phyloP scores from a whole-genome alignment of 805 yeast genomes.

The Saturnispora silvae region DNA sequence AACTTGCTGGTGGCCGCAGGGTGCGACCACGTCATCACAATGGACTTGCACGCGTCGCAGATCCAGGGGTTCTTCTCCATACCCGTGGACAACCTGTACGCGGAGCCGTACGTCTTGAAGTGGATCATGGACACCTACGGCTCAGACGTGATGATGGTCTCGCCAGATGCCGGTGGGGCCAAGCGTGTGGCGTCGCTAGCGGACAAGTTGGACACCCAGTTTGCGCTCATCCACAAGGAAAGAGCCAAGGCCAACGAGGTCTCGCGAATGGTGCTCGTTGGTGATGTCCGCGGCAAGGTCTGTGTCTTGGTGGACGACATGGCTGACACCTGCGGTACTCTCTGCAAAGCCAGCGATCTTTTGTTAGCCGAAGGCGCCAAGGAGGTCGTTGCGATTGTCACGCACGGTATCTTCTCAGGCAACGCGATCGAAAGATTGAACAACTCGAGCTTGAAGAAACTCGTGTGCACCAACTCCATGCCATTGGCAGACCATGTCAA shows the following conservation, averaged over 20 bases:
- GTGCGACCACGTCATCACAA: constrained; percentile 88
- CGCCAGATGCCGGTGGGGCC: constrained; percentile 99
- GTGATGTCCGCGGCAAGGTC: constrained; percentile 76
- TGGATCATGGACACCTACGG: constrained; percentile 58
- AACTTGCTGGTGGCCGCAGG: constrained; percentile 89
- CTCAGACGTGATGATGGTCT: constrained; percentile 63
- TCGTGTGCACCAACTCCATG: constrained; percentile 89
- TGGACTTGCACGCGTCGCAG: constrained; percentile 96
- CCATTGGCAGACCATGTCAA: constrained; percentile 62
- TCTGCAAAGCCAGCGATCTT: constrained; percentile 89
- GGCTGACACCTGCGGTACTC: constrained; percentile 98
- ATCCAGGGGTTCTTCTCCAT: constrained; percentile 94
- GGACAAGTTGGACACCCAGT: constrained; percentile 81
- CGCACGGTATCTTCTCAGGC: constrained; percentile 90
- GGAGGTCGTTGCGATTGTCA: constrained; percentile 83
- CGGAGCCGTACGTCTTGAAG: constrained; percentile 82
- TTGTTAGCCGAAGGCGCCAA: constrained; percentile 72
- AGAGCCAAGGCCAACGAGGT: constrained; percentile 93
- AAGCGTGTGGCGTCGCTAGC: constrained; percentile 93
- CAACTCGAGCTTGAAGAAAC: constrained; percentile 52
- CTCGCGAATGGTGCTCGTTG: constrained; percentile 89
- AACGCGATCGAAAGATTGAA: constrained; percentile 67
- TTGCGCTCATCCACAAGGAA: constrained; percentile 94
- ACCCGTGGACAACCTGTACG: constrained; percentile 92
- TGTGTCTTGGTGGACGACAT: constrained; percentile 91